These are phyloP conservation scores for Penicillium crustosum DNA, from an alignment of 2,329 filamentous ascomycete species.

Conservation along the genomic window DNA sequence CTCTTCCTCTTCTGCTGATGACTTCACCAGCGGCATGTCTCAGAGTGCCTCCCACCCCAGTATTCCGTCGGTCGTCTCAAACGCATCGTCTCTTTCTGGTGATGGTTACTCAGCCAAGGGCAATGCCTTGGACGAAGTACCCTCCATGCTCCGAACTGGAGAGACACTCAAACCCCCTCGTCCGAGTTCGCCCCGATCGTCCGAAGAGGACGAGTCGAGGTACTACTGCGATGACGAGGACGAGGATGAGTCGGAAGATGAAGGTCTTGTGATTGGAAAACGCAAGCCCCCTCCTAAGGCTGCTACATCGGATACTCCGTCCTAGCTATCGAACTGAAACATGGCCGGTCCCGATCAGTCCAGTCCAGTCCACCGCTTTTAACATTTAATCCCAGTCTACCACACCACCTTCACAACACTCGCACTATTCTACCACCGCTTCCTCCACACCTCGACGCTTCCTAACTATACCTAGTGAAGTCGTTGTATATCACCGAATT, in stretches of 20 bases:
- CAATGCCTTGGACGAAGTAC: constrained; percentile 34
- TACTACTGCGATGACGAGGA: constrained; percentile 47
- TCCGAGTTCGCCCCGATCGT: constrained; percentile 21
- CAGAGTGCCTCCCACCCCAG: constrained; percentile 50
- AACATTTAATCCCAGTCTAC: background rate
- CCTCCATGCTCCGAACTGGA: constrained; percentile 43
- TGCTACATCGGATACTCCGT: constrained; percentile 16
- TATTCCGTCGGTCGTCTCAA: constrained; percentile 47
- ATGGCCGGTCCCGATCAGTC: constrained; percentile 9
- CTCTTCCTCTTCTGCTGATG: constrained; percentile 48
- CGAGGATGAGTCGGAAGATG: constrained; percentile 45
- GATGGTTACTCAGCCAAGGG: constrained; percentile 33
- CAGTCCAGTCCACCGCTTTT: background rate
- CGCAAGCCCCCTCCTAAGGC: constrained; percentile 30
- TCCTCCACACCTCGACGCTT: constrained; percentile 15
- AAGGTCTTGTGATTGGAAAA: constrained; percentile 44
- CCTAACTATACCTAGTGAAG: constrained; percentile 10
- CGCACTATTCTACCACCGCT: background rate
- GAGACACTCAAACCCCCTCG: constrained; percentile 42
- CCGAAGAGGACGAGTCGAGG: constrained; percentile 40
- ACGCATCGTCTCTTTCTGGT: constrained; percentile 47
- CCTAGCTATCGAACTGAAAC: constrained; percentile 4
- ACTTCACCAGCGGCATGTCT: constrained; percentile 48
- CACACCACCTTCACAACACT: background rate
- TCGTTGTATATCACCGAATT: constrained; percentile 21